These are phyloP conservation scores for Candida tropicalis DNA, from an alignment of 1,139 yeast species.

Conservation along the genomic window DNA sequence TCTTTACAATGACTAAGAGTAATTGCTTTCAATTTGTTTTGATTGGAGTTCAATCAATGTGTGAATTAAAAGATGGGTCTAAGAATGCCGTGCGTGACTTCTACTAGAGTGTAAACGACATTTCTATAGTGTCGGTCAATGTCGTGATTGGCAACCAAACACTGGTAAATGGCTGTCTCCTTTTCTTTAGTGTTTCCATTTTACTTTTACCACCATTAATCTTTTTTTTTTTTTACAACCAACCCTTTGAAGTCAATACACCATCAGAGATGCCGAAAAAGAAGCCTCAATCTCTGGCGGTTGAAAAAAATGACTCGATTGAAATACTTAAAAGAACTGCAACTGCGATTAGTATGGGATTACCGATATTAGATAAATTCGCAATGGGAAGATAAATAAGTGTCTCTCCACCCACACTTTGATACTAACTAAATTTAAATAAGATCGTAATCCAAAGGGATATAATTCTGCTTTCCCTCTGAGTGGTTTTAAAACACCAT, in stretches of 20 bases:
- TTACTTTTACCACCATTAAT: constrained; percentile 4
- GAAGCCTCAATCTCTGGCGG: constrained; percentile 11
- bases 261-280: constrained; percentile 13
- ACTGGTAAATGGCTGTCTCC: not conserved
- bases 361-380: constrained; percentile 13
- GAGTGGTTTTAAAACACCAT: constrained; percentile 54
- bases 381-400: too few species aligned
- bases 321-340: constrained; percentile 20
- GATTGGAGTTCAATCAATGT: too few species aligned
- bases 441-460: constrained; percentile 17
- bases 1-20: too few species aligned
- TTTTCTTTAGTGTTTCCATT: not conserved
- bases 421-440: constrained; percentile 8
- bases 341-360: constrained; percentile 23
- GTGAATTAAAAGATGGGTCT: not conserved
- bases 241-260: not conserved
- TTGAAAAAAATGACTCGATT: constrained; percentile 16
- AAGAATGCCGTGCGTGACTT: not conserved
- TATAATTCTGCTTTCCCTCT: constrained; percentile 33
- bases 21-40: too few species aligned
- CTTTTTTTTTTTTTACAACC: constrained; percentile 5
- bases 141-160: not conserved
- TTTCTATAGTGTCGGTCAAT: not conserved
- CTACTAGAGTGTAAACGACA: not conserved
- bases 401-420: too few species aligned